Evolutionary conservation across 306 rosid species (phyloP).

Genomic region (Prunus persica): Prunus_persica_NCBIv2 NC_034009.1:32949001-32949500

Average conservation of each 20-base stretch:
- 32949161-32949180: constrained; percentile 45
- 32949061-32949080: constrained; percentile 21
- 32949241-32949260: constrained; percentile 80
- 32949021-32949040: constrained; percentile 21
- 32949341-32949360: constrained; percentile 1
- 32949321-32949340: constrained; percentile 14
- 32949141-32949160: constrained; percentile 28
- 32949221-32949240: constrained; percentile 68
- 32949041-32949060: constrained; percentile 68
- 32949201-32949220: constrained; percentile 61
- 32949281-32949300: constrained; percentile 96
- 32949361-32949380: background rate
- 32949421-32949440: background rate
- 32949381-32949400: background rate
- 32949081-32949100: constrained; percentile 20
- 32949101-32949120: constrained; percentile 23
- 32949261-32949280: constrained; percentile 83
- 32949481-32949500: background rate
- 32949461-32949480: background rate
- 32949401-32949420: background rate
- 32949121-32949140: constrained; percentile 13
- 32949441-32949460: background rate
- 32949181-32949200: constrained; percentile 41
- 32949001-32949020: background rate
- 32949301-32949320: constrained; percentile 98